These are phyloP conservation scores for Dothidotthia symphoricarpi DNA, from an alignment of 2,329 filamentous ascomycete species.

Conservation along the genomic window DNA sequence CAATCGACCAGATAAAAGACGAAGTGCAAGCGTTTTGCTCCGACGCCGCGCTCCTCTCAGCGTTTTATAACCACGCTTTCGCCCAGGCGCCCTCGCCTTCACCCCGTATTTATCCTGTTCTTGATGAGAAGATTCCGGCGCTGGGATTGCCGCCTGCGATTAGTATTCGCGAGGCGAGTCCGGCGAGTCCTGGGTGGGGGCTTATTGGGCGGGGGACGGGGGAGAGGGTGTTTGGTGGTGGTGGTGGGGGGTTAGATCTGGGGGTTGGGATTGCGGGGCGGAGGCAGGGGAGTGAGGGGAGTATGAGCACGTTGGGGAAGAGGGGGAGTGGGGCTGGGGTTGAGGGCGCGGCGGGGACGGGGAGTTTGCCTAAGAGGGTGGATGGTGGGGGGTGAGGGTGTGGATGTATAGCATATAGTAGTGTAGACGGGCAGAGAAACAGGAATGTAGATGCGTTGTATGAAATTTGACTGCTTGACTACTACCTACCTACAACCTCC, in stretches of 20 bases:
- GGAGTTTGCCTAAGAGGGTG: slow-evolving; percentile 21
- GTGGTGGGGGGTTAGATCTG: slow-evolving; percentile 11
- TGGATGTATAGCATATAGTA: too few relatives aligned
- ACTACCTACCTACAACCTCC: slow-evolving; percentile 3
- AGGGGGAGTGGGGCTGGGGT: slow-evolving; percentile 23
- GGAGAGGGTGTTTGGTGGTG: slow-evolving; percentile 8
- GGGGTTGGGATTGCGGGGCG: slow-evolving; percentile 30
- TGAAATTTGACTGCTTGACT: too few relatives aligned
- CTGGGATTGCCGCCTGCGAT: slow-evolving; percentile 46
- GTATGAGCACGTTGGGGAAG: slow-evolving; percentile 22
- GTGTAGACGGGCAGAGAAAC: too few relatives aligned
- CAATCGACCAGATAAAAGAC: slow-evolving; percentile 46
- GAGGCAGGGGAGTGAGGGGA: slow-evolving; percentile 32
- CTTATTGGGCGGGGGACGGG: slow-evolving; percentile 13
- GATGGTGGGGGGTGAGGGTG: slow-evolving; percentile 31
- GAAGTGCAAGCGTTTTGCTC: slow-evolving; percentile 48
- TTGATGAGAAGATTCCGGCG: slow-evolving; percentile 44
- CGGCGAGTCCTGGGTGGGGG: slow-evolving; percentile 28
- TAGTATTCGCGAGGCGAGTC: slow-evolving; percentile 36
- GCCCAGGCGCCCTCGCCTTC: slow-evolving; percentile 40
- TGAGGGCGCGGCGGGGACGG: slow-evolving; percentile 12
- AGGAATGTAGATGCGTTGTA: too few relatives aligned
- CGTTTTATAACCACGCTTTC: slow-evolving; percentile 45
- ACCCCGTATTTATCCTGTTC: slow-evolving; percentile 38
- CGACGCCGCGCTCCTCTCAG: slow-evolving; percentile 40